phyloP scores from a whole-genome alignment of 768 basidiomycete genomes.

The Leccinum broughii region DNA sequence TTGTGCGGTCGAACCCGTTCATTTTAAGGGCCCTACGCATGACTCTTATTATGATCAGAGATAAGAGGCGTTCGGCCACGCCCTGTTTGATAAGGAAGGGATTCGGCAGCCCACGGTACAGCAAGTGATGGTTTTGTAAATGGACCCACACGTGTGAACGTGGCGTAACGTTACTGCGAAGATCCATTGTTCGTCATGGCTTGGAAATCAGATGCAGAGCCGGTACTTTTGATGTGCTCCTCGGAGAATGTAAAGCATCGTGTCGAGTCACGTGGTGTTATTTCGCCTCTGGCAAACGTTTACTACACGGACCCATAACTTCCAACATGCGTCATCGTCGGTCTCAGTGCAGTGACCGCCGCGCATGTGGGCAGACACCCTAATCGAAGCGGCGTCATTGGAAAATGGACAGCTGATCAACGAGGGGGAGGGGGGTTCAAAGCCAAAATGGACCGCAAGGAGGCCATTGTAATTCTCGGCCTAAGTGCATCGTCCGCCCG shows the following conservation, averaged over 20 bases:
- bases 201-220: too few species aligned
- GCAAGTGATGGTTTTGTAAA: background rate
- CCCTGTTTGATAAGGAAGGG: too few species aligned
- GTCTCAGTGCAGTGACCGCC: constrained; percentile 45
- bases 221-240: constrained; percentile 58
- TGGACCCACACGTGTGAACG: background rate
- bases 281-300: too few species aligned
- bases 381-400: background rate
- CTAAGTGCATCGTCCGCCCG: constrained; percentile 77
- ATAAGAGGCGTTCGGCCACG: too few species aligned
- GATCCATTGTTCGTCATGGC: constrained; percentile 8
- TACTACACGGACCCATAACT: background rate
- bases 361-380: constrained; percentile 61
- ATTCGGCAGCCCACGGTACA: background rate
- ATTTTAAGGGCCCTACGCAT: too few species aligned
- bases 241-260: too few species aligned
- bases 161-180: constrained; percentile 61
- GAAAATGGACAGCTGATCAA: constrained; percentile 65
- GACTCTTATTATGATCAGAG: too few species aligned
- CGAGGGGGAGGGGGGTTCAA: constrained; percentile 70
- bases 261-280: background rate
- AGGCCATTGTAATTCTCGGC: constrained; percentile 89
- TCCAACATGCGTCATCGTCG: constrained; percentile 50
- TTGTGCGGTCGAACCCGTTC: too few species aligned
- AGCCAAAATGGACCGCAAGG: constrained; percentile 83